Evolutionary conservation across 2,329 filamentous ascomycete species (phyloP).

Genomic region (Nemania serpens): DNA sequence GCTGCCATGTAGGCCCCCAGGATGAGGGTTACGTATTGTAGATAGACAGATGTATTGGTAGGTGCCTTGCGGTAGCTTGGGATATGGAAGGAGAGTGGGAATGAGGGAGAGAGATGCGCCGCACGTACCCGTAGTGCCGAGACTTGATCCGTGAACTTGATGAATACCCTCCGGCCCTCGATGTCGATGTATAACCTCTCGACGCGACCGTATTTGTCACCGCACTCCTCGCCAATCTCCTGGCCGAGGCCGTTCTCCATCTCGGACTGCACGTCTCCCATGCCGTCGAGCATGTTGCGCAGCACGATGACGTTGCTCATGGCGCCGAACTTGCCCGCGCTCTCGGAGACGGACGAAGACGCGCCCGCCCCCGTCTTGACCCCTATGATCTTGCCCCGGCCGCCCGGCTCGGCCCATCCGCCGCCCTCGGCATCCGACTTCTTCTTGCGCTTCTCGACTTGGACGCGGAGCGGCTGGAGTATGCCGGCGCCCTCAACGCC

Average conservation of each 20-base stretch:
- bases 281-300: constrained; percentile 81
- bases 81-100: too few species aligned
- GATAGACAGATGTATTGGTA: not conserved
- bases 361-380: constrained; percentile 50
- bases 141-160: constrained; percentile 86
- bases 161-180: constrained; percentile 73
- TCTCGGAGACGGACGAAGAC: constrained; percentile 28
- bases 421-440: constrained; percentile 78
- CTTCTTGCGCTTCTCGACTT: constrained; percentile 86
- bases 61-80: not conserved
- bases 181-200: constrained; percentile 78
- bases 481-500: constrained; percentile 85
- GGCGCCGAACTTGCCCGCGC: constrained; percentile 61
- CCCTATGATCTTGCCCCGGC: constrained; percentile 80
- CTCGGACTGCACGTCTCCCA: constrained; percentile 77
- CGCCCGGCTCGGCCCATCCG: constrained; percentile 71
- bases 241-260: constrained; percentile 78
- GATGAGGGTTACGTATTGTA: too few species aligned
- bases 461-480: constrained; percentile 77
- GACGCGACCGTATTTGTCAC: constrained; percentile 83
- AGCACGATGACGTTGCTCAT: constrained; percentile 86
- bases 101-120: not conserved
- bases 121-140: constrained; percentile 78
- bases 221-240: constrained; percentile 94
- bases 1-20: too few species aligned